Evolutionary conservation across 306 rosid species (phyloP), one percentile per base, ranked within the genome.

Genomic region (Pyrus communis): DNA sequence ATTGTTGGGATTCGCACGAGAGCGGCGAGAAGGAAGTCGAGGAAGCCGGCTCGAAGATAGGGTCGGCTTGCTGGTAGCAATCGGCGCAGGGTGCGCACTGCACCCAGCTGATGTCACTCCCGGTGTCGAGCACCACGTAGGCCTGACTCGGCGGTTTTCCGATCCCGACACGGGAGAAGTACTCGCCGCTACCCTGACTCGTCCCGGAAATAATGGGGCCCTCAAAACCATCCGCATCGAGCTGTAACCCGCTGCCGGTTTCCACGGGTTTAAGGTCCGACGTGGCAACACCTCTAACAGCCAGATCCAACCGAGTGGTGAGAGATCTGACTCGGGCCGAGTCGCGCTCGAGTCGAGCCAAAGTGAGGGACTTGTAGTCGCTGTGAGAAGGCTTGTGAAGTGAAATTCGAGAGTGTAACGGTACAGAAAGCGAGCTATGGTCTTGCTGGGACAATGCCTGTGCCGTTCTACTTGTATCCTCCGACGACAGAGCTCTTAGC

Each of bases 121-220:
- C 98, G 0, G 97, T 94, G 82, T 94, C 98, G n/a, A 91, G 85
- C 2, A 92, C 97, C 82, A 94, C 74, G 79, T 92, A 94, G 3
- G 80, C 87, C 30, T 71, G 85, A 75, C 78, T 89, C 78, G 95
- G 81, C 23, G 97, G 98, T 8, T 80, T 81, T 4, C 98, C 98
- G 82, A 94, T 90, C 76, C 93, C 96, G 69, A 94, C 79, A 52
- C 96, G 85, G 70, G 91, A 82, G 89, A 94, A 94, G 81, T 94
- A 94, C 93, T 94, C 98, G 9, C 96, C 98, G 77, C 98, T 94
- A 54, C 97, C 98, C 61, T 94, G 91, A 78, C 97, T 94, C 49
- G 94, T 81, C 43, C 98, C 98, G 0, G 97, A 94, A 18, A 92
- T 57, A 5, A 94, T 60, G 3, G 97, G 94, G 3, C 78, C 83